A percentile compares a stretch with the other conserved stretches of the same genome.
Evolutionary conservation across 2,329 filamentous ascomycete genomes (phyloP).

Genomic region (Penicillium nordicum): DNA sequence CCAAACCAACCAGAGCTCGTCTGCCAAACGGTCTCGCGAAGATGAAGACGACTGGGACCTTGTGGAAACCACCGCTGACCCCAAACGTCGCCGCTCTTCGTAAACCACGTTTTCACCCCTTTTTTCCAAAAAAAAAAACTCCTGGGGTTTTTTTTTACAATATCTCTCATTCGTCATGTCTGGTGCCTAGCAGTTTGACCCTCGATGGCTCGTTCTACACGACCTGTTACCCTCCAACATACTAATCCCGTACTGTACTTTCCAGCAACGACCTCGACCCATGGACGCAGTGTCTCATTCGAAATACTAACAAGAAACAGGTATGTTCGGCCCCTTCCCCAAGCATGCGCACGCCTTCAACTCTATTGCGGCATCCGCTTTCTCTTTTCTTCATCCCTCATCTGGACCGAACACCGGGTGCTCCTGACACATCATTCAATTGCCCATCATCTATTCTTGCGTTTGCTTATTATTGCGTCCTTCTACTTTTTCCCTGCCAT

Average conservation of each 20-base stretch:
- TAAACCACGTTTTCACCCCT: conserved; percentile 11
- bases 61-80: conserved; percentile 37
- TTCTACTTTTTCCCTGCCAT: conserved; percentile 1
- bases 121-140: background rate
- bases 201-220: background rate
- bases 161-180: background rate
- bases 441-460: background rate
- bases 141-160: background rate
- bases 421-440: background rate
- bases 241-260: conserved; percentile 9
- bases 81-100: conserved; percentile 54
- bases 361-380: background rate
- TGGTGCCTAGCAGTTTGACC: background rate
- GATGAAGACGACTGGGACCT: conserved; percentile 34
- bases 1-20: conserved; percentile 21
- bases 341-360: background rate
- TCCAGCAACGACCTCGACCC: conserved; percentile 9
- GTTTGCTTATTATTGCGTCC: background rate
- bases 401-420: background rate
- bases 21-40: conserved; percentile 36
- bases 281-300: background rate
- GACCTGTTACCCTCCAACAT: background rate
- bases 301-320: conserved; percentile 1
- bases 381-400: background rate
- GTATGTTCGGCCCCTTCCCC: conserved; percentile 8